Conservation (phyloP, 345 rosid genomes). For the Corymbia maculata region DNA sequence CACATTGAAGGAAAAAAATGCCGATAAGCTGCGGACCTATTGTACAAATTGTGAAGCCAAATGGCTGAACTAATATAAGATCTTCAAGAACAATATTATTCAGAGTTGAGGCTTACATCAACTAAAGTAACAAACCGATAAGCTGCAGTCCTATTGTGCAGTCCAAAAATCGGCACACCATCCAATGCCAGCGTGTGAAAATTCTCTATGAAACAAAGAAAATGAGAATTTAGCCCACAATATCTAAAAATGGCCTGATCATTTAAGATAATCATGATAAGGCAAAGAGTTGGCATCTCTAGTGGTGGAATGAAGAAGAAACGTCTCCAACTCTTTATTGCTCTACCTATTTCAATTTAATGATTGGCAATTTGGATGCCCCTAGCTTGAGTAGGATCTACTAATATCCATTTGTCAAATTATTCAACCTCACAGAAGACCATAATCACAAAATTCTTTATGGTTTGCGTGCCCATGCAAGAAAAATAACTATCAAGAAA, state of each 20-base stretch:
- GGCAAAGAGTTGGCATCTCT: not conserved
- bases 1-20: not conserved
- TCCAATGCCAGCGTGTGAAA: constrained; percentile 91
- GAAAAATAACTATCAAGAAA: not conserved
- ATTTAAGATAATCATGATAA: not conserved
- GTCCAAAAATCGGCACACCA: constrained; percentile 77
- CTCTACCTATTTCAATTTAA: not conserved
- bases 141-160: constrained; percentile 78
- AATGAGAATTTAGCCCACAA: not conserved
- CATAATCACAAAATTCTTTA: not conserved
- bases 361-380: not conserved
- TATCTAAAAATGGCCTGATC: not conserved
- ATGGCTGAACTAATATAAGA: not conserved
- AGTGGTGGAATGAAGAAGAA: not conserved
- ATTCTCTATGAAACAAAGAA: constrained; percentile 40
- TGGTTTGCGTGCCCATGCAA: not conserved
- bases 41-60: not conserved
- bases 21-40: not conserved
- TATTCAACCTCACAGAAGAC: not conserved
- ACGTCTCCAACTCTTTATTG: not conserved
- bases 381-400: not conserved
- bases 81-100: not conserved
- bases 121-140: constrained; percentile 91
- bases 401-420: not conserved
- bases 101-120: constrained; percentile 45